Evolutionary conservation across 768 basidiomycete genomes (phyloP).

Genomic region (Phlegmacium glaucopus): DNA sequence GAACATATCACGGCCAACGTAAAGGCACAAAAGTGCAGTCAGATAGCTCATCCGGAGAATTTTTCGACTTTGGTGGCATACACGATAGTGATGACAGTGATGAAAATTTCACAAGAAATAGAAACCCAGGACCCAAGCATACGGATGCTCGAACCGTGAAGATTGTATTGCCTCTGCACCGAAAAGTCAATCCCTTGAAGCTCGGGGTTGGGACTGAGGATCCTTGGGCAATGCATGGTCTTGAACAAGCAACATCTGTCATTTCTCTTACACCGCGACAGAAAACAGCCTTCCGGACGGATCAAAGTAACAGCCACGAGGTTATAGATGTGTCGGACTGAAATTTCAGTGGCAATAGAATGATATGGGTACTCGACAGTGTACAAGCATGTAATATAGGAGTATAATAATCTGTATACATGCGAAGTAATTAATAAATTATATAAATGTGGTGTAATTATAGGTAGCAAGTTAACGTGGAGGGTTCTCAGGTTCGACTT

Average conservation of each 20-base stretch:
- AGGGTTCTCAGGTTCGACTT: slow-evolving; percentile 1
- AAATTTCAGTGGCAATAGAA: neutral
- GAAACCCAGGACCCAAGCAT: neutral
- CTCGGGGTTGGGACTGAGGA: neutral
- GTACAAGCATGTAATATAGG: neutral
- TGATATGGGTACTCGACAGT: neutral
- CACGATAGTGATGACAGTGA: slow-evolving; percentile 7
- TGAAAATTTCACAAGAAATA: neutral
- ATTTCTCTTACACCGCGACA: slow-evolving; percentile 5
- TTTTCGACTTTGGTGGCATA: slow-evolving; percentile 17
- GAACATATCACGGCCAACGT: no score
- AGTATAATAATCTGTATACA: no score
- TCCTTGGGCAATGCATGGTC: neutral
- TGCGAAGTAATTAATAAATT: neutral
- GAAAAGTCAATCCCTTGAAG: neutral
- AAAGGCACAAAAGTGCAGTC: no score
- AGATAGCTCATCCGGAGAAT: slow-evolving; percentile 17
- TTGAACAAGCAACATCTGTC: slow-evolving; percentile 5
- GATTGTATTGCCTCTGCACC: neutral
- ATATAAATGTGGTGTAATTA: neutral
- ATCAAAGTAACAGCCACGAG: neutral
- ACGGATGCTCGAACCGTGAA: no score
- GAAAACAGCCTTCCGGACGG: neutral
- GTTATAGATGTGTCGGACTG: slow-evolving; percentile 22
- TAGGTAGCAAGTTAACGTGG: neutral